Conservation (phyloP, 768 basidiomycete species). For the Hirschioporus abietinus region DNA sequence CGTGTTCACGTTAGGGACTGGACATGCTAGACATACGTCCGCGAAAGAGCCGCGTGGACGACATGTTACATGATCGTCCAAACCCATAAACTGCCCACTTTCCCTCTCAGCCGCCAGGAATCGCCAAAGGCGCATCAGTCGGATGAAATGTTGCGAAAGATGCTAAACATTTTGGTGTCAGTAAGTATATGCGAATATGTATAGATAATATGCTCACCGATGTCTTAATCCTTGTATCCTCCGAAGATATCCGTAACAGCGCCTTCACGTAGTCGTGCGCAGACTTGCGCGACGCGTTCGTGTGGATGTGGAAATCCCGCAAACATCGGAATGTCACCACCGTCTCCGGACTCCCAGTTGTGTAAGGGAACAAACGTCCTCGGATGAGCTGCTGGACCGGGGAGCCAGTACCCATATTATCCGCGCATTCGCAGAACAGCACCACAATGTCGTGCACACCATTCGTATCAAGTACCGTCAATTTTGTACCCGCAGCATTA, state of each 20-base stretch:
- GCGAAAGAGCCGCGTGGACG: not conserved
- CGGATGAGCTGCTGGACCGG: not conserved
- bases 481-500: not conserved
- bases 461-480: not conserved
- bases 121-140: not conserved
- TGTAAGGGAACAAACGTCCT: not conserved
- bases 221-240: not conserved
- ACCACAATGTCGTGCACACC: not conserved
- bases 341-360: not conserved
- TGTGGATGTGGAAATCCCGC: not conserved
- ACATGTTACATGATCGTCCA: not conserved
- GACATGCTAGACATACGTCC: not conserved
- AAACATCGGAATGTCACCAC: not conserved
- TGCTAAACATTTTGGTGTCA: not conserved
- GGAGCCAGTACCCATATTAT: not conserved
- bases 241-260: not conserved
- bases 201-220: not conserved
- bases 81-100: not conserved
- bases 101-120: not conserved
- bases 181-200: not conserved
- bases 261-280: slow-evolving; percentile 1
- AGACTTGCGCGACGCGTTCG: not conserved
- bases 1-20: not conserved
- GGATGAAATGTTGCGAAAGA: not conserved
- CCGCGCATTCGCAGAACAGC: not conserved